phyloP scores from a whole-genome alignment of 1,284 basidiomycete species.

The Trichosporon sp. region DNA sequence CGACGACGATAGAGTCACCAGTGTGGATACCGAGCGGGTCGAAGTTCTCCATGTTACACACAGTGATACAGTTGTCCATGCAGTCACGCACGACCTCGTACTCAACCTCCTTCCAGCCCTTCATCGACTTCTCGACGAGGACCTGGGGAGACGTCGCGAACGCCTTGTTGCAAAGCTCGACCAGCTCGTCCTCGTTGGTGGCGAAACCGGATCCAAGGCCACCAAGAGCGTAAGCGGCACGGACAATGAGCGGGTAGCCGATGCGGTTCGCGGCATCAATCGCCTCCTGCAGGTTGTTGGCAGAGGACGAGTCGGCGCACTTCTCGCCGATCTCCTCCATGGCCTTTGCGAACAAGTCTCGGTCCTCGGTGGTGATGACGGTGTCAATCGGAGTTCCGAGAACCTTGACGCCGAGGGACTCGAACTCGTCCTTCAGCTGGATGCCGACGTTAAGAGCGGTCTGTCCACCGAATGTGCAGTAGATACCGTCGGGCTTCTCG shows the following conservation, averaged over 20 bases:
- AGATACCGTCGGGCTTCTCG: conserved; percentile 97
- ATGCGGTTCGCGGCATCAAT: conserved; percentile 75
- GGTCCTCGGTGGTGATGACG: conserved; percentile 94
- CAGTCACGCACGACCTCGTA: conserved; percentile 99
- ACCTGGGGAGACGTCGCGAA: conserved; percentile 97
- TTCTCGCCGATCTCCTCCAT: conserved; percentile 96
- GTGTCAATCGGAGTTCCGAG: conserved; percentile 96
- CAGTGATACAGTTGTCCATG: conserved; percentile 87
- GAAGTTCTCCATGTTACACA: conserved; percentile 99
- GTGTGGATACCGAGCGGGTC: conserved; percentile 98
- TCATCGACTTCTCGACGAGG: conserved; percentile 97
- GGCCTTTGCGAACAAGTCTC: conserved; percentile 87
- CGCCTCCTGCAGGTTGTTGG: conserved; percentile 73
- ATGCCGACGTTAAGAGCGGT: conserved; percentile 96
- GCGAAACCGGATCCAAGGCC: conserved; percentile 94
- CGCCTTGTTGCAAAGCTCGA: conserved; percentile 82
- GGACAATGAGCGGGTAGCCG: conserved; percentile 95
- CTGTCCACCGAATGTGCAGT: conserved; percentile 97
- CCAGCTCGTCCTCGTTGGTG: conserved; percentile 77
- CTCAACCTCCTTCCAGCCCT: conserved; percentile 99
- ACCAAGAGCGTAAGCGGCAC: conserved; percentile 92
- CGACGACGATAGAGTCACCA: conserved; percentile 97
- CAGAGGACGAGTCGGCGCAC: conserved; percentile 77
- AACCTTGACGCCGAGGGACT: conserved; percentile 75
- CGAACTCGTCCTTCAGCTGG: conserved; percentile 94